These are phyloP conservation scores for Saccharomyces hybrid DNA, from an alignment of 1,139 yeast species.

Conservation along the genomic window DNA sequence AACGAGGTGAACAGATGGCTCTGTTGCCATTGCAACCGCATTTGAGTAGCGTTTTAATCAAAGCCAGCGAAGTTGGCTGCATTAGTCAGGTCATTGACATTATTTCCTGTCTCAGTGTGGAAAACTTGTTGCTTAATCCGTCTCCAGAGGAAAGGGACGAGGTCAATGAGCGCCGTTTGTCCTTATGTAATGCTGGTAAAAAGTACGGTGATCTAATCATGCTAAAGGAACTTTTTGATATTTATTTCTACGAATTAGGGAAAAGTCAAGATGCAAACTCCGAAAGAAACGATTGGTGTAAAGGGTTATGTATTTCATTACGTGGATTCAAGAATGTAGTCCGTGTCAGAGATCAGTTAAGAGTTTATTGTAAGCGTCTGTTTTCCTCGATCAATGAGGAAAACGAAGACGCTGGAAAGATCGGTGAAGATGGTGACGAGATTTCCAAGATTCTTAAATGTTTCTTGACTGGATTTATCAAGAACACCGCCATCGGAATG, in stretches of 20 bases:
- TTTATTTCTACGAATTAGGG: constrained; percentile 43
- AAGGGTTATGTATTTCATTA: constrained; percentile 62
- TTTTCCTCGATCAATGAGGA: constrained; percentile 19
- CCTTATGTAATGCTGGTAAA: constrained; percentile 60
- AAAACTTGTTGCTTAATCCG: constrained; percentile 74
- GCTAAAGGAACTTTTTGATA: constrained; percentile 67
- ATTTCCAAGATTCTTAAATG: constrained; percentile 61
- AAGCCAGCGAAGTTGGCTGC: constrained; percentile 54
- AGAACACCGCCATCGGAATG: constrained; percentile 87
- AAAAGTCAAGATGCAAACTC: constrained; percentile 34
- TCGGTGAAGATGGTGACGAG: constrained; percentile 31
- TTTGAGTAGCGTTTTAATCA: constrained; percentile 75
- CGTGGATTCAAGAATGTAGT: constrained; percentile 76
- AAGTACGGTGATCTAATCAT: constrained; percentile 77
- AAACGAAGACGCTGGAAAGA: constrained; percentile 19
- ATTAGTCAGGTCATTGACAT: constrained; percentile 72
- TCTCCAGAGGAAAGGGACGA: constrained; percentile 77
- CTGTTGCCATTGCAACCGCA: constrained; percentile 86
- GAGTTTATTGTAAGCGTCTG: constrained; percentile 51
- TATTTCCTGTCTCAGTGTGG: constrained; percentile 87
- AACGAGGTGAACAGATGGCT: constrained; percentile 76
- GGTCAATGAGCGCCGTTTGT: constrained; percentile 50
- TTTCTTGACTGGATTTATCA: constrained; percentile 72
- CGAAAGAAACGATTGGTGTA: constrained; percentile 71
- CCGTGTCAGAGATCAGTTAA: constrained; percentile 68